Conservation (phyloP, 2,329 filamentous ascomycete genomes). For the Trichoderma semiorbis region DNA sequence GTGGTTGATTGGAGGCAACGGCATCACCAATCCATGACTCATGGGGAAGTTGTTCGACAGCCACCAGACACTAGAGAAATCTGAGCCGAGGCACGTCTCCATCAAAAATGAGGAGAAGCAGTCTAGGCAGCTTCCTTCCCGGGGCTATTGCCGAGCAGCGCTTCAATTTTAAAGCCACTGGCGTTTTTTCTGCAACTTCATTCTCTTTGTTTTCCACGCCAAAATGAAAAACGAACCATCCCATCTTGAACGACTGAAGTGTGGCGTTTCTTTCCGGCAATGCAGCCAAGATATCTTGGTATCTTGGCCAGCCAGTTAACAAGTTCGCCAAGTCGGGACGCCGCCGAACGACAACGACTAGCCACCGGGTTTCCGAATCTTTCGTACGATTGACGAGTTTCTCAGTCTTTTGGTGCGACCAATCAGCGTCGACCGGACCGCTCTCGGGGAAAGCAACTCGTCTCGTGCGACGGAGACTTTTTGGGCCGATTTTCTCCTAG, state of each 20-base stretch:
- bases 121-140: not conserved
- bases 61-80: not conserved
- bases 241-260: not conserved
- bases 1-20: not conserved
- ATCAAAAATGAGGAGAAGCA: constrained; percentile 4
- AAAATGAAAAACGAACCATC: not conserved
- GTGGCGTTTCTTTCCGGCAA: not conserved
- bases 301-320: not conserved
- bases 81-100: not conserved
- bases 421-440: not conserved
- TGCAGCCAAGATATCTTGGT: not conserved
- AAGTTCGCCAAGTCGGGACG: not conserved
- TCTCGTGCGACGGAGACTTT: not conserved
- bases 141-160: not conserved
- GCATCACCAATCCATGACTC: not conserved
- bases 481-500: not conserved
- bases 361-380: not conserved
- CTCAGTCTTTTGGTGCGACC: not conserved
- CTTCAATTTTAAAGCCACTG: not conserved
- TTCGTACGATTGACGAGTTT: not conserved
- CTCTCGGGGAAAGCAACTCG: not conserved
- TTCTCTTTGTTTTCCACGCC: not conserved
- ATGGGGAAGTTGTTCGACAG: not conserved
- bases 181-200: not conserved
- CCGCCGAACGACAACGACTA: not conserved